Conservation (phyloP, 345 rosid species). For the Tarenaya hassleriana region DNA sequence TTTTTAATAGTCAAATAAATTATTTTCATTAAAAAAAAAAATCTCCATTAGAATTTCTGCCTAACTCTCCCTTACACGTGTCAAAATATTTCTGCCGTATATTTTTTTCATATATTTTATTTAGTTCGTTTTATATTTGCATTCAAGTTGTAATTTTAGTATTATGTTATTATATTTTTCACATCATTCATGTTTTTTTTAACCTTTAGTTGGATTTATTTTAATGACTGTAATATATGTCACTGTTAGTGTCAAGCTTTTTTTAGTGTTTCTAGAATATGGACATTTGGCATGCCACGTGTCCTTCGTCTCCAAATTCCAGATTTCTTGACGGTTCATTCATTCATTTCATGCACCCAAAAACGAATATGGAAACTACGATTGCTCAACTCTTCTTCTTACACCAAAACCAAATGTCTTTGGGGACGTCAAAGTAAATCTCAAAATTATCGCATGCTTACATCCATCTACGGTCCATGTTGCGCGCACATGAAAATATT, state of each 20-base stretch:
- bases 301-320: background rate
- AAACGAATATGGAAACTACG: background rate
- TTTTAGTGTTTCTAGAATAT: conserved; percentile 25
- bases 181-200: too few relatives aligned
- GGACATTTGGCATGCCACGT: conserved; percentile 28
- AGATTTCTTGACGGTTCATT: conserved; percentile 13
- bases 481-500: conserved; percentile 18
- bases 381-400: too few relatives aligned
- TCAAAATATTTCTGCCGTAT: background rate
- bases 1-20: conserved; percentile 1
- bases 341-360: too few relatives aligned
- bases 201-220: too few relatives aligned
- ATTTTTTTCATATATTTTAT: conserved; percentile 5
- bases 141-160: too few relatives aligned
- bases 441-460: conserved; percentile 19
- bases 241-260: conserved; percentile 11
- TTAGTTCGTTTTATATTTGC: too few relatives aligned
- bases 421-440: too few relatives aligned
- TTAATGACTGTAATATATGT: too few relatives aligned
- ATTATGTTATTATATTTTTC: too few relatives aligned
- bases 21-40: background rate
- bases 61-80: conserved; percentile 27
- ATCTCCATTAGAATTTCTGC: conserved; percentile 21
- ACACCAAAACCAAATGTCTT: too few relatives aligned
- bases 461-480: conserved; percentile 5